Percentiles rank a stretch among this genome's conserved stretches.
These are phyloP conservation scores for Aspergillus leporis DNA, from an alignment of 495 filamentous ascomycete species.

Conservation along the genomic window DNA sequence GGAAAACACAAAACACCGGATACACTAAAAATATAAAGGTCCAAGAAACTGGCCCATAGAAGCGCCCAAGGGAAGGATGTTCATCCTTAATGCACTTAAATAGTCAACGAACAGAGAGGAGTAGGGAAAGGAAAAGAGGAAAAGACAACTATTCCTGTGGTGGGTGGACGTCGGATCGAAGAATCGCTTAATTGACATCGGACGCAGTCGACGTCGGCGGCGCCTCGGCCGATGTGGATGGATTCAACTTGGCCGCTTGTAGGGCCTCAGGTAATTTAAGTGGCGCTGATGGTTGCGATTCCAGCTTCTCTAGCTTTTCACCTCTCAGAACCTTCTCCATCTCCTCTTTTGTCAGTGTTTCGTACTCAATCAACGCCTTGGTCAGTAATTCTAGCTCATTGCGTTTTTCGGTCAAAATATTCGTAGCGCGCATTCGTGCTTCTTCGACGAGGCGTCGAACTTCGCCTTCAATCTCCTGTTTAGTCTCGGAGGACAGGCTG, in stretches of 20 bases:
- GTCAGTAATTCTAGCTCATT: constrained; percentile 85
- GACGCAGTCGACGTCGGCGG: constrained; percentile 22
- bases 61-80: not conserved
- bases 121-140: constrained; percentile 4
- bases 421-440: constrained; percentile 68
- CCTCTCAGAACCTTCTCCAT: constrained; percentile 85
- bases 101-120: constrained; percentile 4
- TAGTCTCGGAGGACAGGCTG: constrained; percentile 79
- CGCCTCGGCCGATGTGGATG: constrained; percentile 21
- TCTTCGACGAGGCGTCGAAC: constrained; percentile 84
- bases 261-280: constrained; percentile 57
- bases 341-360: constrained; percentile 83
- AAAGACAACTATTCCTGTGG: not conserved
- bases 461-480: constrained; percentile 79
- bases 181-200: constrained; percentile 21
- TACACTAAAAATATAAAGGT: constrained; percentile 11
- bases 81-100: constrained; percentile 1
- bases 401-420: constrained; percentile 67
- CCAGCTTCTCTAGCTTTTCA: constrained; percentile 71
- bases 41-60: not conserved
- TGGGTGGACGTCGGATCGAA: not conserved
- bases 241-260: constrained; percentile 29
- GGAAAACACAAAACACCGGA: constrained; percentile 1
- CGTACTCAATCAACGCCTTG: constrained; percentile 89
- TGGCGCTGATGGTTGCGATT: constrained; percentile 41